A percentile compares a stretch with the other conserved stretches of the same genome.
phyloP scores from a whole-genome alignment of 2,329 filamentous ascomycete genomes.

The Monosporascus sp. region DNA sequence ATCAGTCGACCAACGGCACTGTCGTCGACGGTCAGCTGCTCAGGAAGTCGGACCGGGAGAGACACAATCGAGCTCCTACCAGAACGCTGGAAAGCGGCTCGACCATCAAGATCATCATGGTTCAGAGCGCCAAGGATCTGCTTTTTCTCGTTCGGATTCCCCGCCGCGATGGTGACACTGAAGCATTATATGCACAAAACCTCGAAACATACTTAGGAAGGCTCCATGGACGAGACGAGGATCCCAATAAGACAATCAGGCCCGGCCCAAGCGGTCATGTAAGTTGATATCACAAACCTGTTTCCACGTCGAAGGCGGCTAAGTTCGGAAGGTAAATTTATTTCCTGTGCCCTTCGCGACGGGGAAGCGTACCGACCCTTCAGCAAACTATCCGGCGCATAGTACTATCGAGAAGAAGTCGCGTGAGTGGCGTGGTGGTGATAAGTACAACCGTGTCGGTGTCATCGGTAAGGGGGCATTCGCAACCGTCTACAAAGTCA shows the following conservation, averaged over 20 bases:
- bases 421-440: constrained; percentile 76
- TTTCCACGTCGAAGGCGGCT: constrained; percentile 6
- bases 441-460: constrained; percentile 76
- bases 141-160: constrained; percentile 85
- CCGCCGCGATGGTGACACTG: constrained; percentile 60
- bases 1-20: constrained; percentile 94
- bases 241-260: constrained; percentile 39
- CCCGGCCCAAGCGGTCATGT: constrained; percentile 45
- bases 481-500: constrained; percentile 86
- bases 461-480: constrained; percentile 91
- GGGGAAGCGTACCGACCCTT: constrained; percentile 7
- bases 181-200: constrained; percentile 62
- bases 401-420: constrained; percentile 33
- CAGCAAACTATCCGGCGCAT: constrained; percentile 18
- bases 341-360: constrained; percentile 17
- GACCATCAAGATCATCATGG: constrained; percentile 63
- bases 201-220: constrained; percentile 59
- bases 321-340: constrained; percentile 22
- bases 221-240: constrained; percentile 25
- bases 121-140: constrained; percentile 52
- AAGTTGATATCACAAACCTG: constrained; percentile 13
- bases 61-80: constrained; percentile 27
- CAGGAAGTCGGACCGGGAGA: constrained; percentile 37
- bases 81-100: constrained; percentile 69
- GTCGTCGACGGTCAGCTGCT: constrained; percentile 72